phyloP scores from a whole-genome alignment of 1,284 basidiomycete genomes.

The Phylloporus sp. region DNA sequence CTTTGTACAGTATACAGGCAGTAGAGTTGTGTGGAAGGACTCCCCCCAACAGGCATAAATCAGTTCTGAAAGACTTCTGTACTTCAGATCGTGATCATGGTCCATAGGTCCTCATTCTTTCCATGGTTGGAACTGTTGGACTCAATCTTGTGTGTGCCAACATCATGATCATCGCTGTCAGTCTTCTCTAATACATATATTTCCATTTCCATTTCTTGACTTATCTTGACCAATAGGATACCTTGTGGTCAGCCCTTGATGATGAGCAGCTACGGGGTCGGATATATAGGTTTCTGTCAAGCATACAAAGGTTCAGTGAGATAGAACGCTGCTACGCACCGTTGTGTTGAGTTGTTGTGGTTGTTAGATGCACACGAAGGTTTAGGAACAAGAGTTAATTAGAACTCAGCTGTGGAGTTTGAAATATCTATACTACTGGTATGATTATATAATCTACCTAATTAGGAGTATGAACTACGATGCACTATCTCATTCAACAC shows the following conservation, averaged over 20 bases:
- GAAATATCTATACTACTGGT: too few species aligned
- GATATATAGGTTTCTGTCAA: conserved; percentile 10
- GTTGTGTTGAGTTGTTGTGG: too few species aligned
- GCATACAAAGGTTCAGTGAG: too few species aligned
- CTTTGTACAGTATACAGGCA: conserved; percentile 6
- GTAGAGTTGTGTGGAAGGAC: conserved; percentile 20
- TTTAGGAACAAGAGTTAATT: too few species aligned
- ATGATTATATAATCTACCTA: too few species aligned
- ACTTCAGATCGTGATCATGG: neutral
- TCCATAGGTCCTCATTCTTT: conserved; percentile 26
- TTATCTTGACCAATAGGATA: conserved; percentile 11
- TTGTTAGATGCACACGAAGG: too few species aligned
- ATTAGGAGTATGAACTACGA: too few species aligned
- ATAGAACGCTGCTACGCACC: too few species aligned
- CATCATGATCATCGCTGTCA: conserved; percentile 26
- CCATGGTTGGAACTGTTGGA: conserved; percentile 22
- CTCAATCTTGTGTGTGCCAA: conserved; percentile 34
- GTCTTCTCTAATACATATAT: conserved; percentile 9
- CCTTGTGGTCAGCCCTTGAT: conserved; percentile 18
- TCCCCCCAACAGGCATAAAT: neutral
- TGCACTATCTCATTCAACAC: too few species aligned
- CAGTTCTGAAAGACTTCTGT: conserved; percentile 5
- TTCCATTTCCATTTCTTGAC: neutral
- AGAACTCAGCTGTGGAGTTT: too few species aligned
- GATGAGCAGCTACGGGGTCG: conserved; percentile 13